Percentiles rank a stretch among this genome's conserved stretches.
Conservation (phyloP, 805 yeast species). For the Candida endomychidarum region DNA sequence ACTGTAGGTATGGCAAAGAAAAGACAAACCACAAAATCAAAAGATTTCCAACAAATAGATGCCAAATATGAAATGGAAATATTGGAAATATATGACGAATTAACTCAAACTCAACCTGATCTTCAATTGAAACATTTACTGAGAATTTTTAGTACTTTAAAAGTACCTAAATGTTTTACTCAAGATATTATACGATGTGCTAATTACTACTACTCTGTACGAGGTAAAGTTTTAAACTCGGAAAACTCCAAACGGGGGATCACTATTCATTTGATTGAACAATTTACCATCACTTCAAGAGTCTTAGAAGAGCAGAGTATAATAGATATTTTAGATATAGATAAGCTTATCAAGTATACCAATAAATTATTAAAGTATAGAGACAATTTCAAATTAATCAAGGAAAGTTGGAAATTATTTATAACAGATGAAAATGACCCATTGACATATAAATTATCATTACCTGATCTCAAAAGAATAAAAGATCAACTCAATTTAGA, state of each 20-base stretch:
- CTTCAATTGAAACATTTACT: slow-evolving; percentile 28
- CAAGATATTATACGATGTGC: slow-evolving; percentile 31
- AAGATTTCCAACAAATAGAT: slow-evolving; percentile 17
- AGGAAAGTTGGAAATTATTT: slow-evolving; percentile 35
- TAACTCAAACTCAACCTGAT: slow-evolving; percentile 26
- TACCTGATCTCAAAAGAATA: slow-evolving; percentile 30
- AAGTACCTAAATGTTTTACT: slow-evolving; percentile 33
- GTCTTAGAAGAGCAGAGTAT: slow-evolving; percentile 20
- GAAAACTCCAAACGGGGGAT: slow-evolving; percentile 12
- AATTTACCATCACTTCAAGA: slow-evolving; percentile 26
- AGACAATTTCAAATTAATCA: slow-evolving; percentile 27
- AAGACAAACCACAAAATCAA: slow-evolving; percentile 7
- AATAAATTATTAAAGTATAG: slow-evolving; percentile 32
- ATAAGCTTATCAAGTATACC: slow-evolving; percentile 31
- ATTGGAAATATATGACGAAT: slow-evolving; percentile 28
- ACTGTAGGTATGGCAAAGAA: slow-evolving; percentile 8
- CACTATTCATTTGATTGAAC: slow-evolving; percentile 8
- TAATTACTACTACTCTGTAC: slow-evolving; percentile 30
- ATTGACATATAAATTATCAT: slow-evolving; percentile 20
- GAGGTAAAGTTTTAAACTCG: slow-evolving; percentile 5
- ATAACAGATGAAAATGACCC: slow-evolving; percentile 18
- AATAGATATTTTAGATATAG: slow-evolving; percentile 42
- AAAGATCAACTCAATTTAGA: slow-evolving; percentile 32
- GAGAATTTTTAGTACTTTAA: slow-evolving; percentile 22
- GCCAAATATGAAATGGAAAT: slow-evolving; percentile 35